Percentiles rank a stretch among this genome's conserved stretches.
Conservation (phyloP, 192 early-diverging fungal species). For the Coemansia sp. region DNA sequence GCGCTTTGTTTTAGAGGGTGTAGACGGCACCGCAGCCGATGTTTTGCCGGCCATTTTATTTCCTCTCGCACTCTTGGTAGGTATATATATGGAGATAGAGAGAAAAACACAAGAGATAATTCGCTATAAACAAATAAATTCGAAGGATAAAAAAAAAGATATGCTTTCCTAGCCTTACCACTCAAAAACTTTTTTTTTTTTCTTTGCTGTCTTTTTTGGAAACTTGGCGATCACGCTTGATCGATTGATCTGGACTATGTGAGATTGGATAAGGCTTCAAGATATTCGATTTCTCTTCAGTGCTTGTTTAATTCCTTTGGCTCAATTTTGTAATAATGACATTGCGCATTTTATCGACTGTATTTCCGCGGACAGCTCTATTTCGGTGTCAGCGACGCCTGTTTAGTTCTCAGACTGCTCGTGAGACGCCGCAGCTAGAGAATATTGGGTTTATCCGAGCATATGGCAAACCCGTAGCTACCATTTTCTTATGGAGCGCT, state of each 20-base stretch:
- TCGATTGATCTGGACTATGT: background rate
- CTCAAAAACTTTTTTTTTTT: conserved; percentile 5
- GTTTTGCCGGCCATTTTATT: background rate
- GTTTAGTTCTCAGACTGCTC: conserved; percentile 2
- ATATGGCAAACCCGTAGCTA: conserved; percentile 46
- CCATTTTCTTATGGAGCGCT: conserved; percentile 49
- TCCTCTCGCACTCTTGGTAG: background rate
- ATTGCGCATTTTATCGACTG: background rate
- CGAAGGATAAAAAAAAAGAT: background rate
- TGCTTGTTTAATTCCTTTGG: background rate
- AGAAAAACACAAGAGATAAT: background rate
- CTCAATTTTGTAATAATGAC: background rate
- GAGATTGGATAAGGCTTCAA: background rate
- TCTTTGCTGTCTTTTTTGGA: background rate
- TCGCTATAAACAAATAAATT: background rate
- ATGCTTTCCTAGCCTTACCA: background rate
- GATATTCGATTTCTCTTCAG: background rate
- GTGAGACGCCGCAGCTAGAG: conserved; percentile 20
- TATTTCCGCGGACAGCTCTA: background rate
- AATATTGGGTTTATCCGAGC: conserved; percentile 39
- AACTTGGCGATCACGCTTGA: background rate
- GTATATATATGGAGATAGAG: background rate
- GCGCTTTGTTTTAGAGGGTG: background rate
- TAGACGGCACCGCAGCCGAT: background rate
- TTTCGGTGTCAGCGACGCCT: background rate